Evolutionary conservation across 2,329 filamentous ascomycete species (phyloP).

Genomic region (Fusarium bactridioides): DNA sequence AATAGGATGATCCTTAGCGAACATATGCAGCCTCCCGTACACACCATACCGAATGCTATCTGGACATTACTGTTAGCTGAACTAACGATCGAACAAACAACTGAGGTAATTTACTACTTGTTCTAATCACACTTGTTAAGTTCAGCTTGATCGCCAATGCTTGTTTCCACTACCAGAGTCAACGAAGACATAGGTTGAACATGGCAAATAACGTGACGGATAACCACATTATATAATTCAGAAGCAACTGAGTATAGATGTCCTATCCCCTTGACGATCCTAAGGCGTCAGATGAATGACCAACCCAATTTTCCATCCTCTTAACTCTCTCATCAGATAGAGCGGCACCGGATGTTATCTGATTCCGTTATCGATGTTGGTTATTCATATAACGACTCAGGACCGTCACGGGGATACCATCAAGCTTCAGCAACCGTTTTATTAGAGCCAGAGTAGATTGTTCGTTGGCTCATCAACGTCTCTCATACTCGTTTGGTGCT

Average conservation of each 20-base stretch:
- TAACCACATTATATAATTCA: rapidly evolving
- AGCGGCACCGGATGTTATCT: rapidly evolving
- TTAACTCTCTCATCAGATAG: too few species aligned
- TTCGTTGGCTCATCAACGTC: not conserved
- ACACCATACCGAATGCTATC: not conserved
- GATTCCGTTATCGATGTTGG: rapidly evolving
- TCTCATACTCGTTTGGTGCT: not conserved
- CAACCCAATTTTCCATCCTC: too few species aligned
- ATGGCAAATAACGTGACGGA: rapidly evolving
- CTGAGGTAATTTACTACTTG: rapidly evolving
- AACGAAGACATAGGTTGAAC: rapidly evolving
- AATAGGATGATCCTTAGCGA: not conserved
- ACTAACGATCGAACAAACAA: not conserved
- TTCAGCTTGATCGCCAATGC: not conserved
- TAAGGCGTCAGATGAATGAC: rapidly evolving
- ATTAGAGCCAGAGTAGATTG: not conserved
- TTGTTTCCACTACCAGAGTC: not conserved
- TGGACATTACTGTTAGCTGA: rapidly evolving
- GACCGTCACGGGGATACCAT: rapidly evolving
- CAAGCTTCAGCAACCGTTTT: not conserved
- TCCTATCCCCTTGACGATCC: too few species aligned
- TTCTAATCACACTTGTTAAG: not conserved
- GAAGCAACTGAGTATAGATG: rapidly evolving
- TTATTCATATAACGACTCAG: rapidly evolving
- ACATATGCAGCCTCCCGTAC: not conserved